These are phyloP conservation scores for Fusarium palustre DNA, from an alignment of 2,329 filamentous ascomycete genomes.

Conservation along the genomic window DNA sequence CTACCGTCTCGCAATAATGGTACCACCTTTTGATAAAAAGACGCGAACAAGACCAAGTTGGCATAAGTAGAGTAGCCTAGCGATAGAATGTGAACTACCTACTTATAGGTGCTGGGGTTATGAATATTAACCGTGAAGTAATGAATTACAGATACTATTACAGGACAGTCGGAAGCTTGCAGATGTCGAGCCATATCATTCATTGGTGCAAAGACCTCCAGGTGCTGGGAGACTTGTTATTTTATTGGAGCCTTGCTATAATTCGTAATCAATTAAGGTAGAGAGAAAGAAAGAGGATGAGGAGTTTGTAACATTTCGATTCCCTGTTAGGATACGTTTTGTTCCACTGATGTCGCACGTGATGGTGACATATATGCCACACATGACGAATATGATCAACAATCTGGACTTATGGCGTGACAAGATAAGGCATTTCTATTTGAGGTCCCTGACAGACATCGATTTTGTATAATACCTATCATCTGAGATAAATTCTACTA, in stretches of 20 bases:
- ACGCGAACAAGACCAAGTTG: not conserved
- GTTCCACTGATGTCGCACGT: not conserved
- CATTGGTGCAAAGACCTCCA: not conserved
- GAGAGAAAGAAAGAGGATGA: too few relatives aligned
- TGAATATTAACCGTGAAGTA: not conserved
- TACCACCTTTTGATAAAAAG: not conserved
- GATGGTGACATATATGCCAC: conserved; percentile 27
- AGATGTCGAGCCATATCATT: not conserved
- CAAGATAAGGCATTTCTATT: not conserved
- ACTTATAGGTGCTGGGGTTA: not conserved
- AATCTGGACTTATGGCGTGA: not conserved
- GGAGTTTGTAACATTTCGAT: not conserved
- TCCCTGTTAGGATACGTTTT: not conserved
- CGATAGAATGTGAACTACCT: not conserved
- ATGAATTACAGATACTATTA: not conserved
- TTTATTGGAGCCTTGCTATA: not conserved
- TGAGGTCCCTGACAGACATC: not conserved
- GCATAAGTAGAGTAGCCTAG: not conserved
- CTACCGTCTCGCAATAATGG: not conserved
- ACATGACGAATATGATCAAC: conserved; percentile 28
- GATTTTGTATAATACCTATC: accelerated
- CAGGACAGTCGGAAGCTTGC: not conserved
- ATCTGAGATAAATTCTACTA: accelerated
- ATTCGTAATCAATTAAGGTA: not conserved
- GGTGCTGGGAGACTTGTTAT: not conserved